A percentile compares a stretch with the other conserved stretches of the same genome.
These are phyloP conservation scores for Hymenoscyphus fructigenus DNA, from an alignment of 2,329 filamentous ascomycete genomes.

Conservation along the genomic window DNA sequence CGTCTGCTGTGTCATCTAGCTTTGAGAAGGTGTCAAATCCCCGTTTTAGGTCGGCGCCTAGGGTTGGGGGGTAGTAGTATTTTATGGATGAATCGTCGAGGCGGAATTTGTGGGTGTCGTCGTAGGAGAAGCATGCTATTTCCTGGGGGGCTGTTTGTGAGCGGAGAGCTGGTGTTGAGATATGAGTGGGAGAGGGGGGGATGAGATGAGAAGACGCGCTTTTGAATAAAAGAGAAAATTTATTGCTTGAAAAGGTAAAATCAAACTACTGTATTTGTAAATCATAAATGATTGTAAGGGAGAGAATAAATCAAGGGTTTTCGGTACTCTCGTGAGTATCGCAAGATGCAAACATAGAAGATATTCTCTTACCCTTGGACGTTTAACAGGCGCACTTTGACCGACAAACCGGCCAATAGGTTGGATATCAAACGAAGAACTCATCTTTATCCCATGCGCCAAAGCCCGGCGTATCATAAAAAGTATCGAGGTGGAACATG, in stretches of 20 bases:
- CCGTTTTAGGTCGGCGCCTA: constrained; percentile 71
- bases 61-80: constrained; percentile 79
- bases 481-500: constrained; percentile 1
- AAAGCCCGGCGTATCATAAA: background rate
- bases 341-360: constrained; percentile 12
- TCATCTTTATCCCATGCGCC: constrained; percentile 24
- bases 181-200: no score
- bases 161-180: background rate
- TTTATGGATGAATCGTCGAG: constrained; percentile 76
- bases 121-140: constrained; percentile 90
- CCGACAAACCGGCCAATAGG: constrained; percentile 69
- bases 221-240: no score
- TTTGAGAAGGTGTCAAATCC: constrained; percentile 84
- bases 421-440: constrained; percentile 59
- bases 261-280: no score
- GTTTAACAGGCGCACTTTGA: constrained; percentile 67
- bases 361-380: constrained; percentile 60
- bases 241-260: no score
- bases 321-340: background rate
- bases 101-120: constrained; percentile 74
- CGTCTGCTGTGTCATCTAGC: constrained; percentile 77
- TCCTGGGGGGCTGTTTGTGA: constrained; percentile 55
- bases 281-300: no score
- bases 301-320: no score
- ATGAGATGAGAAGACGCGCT: background rate